Conservation (phyloP, 2,329 filamentous ascomycete species). For the Penicillium concentricum region DNA sequence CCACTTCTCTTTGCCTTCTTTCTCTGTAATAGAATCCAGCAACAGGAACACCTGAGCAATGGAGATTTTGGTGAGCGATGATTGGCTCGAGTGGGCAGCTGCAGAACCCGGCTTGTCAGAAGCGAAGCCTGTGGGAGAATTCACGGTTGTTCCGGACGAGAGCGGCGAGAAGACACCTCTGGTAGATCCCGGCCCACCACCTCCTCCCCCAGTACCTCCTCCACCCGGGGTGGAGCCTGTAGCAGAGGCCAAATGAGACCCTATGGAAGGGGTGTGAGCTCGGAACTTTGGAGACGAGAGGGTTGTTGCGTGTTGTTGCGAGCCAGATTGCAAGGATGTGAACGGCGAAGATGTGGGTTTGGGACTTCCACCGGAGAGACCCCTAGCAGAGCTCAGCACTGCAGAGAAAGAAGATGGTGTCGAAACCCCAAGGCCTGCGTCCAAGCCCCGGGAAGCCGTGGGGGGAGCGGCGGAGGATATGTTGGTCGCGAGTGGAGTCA, state of each 20-base stretch:
- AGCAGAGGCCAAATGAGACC: constrained; percentile 57
- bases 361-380: constrained; percentile 54
- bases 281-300: constrained; percentile 57
- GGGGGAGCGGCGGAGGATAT: constrained; percentile 43
- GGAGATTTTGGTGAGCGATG: constrained; percentile 83
- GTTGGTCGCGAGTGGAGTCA: constrained; percentile 59
- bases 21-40: constrained; percentile 90
- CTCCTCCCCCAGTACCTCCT: constrained; percentile 50
- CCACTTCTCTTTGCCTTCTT: constrained; percentile 88
- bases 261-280: constrained; percentile 55
- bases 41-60: constrained; percentile 94
- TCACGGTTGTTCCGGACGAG: constrained; percentile 55
- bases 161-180: constrained; percentile 62
- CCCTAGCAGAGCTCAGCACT: constrained; percentile 50
- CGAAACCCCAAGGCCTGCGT: constrained; percentile 46
- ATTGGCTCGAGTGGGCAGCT: constrained; percentile 49
- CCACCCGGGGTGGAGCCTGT: constrained; percentile 54
- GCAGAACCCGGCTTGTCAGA: constrained; percentile 47
- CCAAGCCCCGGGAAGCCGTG: constrained; percentile 44
- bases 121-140: constrained; percentile 54
- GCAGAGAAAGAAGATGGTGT: constrained; percentile 54
- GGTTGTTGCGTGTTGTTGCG: constrained; percentile 54
- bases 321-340: constrained; percentile 54
- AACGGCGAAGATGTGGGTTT: constrained; percentile 56
- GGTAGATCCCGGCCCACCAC: constrained; percentile 55